These are phyloP conservation scores for Aspergillus uvarum DNA, from an alignment of 2,329 filamentous ascomycete species.

Conservation along the genomic window DNA sequence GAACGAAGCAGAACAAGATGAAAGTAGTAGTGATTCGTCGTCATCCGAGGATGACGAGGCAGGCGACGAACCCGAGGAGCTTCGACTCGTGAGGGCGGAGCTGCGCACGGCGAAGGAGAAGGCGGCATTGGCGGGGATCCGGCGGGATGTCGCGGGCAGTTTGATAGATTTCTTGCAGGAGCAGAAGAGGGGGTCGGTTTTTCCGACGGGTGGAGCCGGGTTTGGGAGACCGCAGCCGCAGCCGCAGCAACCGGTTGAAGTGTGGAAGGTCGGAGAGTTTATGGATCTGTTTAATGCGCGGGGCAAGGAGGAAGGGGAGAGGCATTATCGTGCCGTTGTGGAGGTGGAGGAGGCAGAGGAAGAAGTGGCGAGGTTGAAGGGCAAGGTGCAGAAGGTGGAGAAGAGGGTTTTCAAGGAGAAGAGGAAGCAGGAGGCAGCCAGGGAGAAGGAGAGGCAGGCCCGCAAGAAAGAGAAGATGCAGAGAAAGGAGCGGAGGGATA, in stretches of 20 bases:
- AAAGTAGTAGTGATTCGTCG: background rate
- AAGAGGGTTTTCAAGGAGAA: slow-evolving; percentile 18
- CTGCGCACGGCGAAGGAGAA: slow-evolving; percentile 32
- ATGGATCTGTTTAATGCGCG: slow-evolving; percentile 35
- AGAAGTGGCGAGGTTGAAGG: slow-evolving; percentile 20
- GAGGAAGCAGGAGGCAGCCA: slow-evolving; percentile 23
- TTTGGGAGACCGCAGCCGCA: slow-evolving; percentile 20
- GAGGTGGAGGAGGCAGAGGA: slow-evolving; percentile 28
- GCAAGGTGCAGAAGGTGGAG: slow-evolving; percentile 16
- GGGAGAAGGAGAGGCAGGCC: slow-evolving; percentile 27
- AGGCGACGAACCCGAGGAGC: slow-evolving; percentile 26
- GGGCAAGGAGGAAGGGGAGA: slow-evolving; percentile 27
- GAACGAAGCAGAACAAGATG: background rate
- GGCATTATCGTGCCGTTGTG: slow-evolving; percentile 23
- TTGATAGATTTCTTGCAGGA: slow-evolving; percentile 33
- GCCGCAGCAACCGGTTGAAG: slow-evolving; percentile 29
- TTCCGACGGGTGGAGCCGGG: background rate
- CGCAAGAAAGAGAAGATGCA: slow-evolving; percentile 4
- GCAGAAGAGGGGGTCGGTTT: slow-evolving; percentile 25
- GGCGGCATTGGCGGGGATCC: slow-evolving; percentile 32
- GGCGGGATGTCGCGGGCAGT: slow-evolving; percentile 24
- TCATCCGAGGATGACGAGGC: slow-evolving; percentile 2
- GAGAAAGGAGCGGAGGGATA: slow-evolving; percentile 10
- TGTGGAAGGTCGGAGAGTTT: slow-evolving; percentile 34
- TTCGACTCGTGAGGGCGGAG: slow-evolving; percentile 11